These are phyloP conservation scores for Tripterygium wilfordii DNA, from an alignment of 177 flowering plant genomes.

Conservation along the genomic window DNA sequence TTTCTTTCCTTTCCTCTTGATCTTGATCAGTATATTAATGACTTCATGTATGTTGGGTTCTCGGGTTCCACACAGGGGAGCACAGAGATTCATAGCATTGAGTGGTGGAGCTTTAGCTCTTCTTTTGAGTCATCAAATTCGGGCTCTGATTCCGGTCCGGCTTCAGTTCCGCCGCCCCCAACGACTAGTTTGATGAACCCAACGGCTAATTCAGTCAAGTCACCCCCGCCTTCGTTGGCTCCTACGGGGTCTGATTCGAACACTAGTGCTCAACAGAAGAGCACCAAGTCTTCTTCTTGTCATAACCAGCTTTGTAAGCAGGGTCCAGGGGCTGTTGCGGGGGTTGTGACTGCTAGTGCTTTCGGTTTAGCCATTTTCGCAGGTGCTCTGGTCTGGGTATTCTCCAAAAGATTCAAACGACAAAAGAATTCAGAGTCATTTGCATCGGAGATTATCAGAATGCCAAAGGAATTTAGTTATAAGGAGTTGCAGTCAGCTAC, in stretches of 20 bases:
- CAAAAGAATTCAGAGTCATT: constrained; percentile 34
- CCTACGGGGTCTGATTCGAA: constrained; percentile 25
- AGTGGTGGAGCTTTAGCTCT: constrained; percentile 93
- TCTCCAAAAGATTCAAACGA: constrained; percentile 37
- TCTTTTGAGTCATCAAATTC: constrained; percentile 36
- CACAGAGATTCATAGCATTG: constrained; percentile 73
- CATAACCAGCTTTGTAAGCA: constrained; percentile 53
- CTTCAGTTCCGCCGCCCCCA: constrained; percentile 39
- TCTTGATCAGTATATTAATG: constrained; percentile 48
- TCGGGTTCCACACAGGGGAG: constrained; percentile 94
- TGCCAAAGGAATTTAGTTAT: constrained; percentile 75
- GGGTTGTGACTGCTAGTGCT: constrained; percentile 77
- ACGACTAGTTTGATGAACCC: constrained; percentile 24
- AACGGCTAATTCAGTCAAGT: constrained; percentile 18
- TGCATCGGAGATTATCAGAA: constrained; percentile 54
- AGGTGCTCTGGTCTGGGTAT: constrained; percentile 59
- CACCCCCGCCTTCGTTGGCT: constrained; percentile 42
- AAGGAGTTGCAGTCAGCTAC: constrained; percentile 71
- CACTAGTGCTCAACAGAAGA: constrained; percentile 8
- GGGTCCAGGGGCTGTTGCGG: constrained; percentile 69
- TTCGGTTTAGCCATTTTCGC: constrained; percentile 63
- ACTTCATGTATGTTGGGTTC: constrained; percentile 83
- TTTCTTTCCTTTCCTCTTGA: constrained; percentile 48
- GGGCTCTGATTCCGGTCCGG: constrained; percentile 9
- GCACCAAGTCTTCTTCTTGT: constrained; percentile 37